Conservation (phyloP, 768 basidiomycete genomes). For the Amanita rimosa region DNA sequence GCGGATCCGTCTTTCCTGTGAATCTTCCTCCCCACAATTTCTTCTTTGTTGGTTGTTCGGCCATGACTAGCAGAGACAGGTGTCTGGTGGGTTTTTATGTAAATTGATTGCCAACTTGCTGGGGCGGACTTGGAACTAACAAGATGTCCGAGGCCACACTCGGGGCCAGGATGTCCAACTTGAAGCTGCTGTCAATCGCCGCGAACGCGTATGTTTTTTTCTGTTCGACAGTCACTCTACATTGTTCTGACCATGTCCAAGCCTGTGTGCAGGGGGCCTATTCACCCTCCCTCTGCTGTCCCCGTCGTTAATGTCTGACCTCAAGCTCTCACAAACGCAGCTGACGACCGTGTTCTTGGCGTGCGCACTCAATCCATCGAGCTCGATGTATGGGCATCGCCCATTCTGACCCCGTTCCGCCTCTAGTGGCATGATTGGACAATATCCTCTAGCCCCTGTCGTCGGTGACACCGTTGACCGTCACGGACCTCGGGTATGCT, state of each 20-base stretch:
- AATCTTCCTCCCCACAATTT: constrained; percentile 88
- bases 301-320: constrained; percentile 43
- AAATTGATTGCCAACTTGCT: not conserved
- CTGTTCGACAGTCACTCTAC: not conserved
- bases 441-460: constrained; percentile 65
- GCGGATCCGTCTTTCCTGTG: constrained; percentile 80
- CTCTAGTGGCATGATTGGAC: constrained; percentile 67
- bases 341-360: constrained; percentile 68
- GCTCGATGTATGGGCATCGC: no score
- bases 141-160: not conserved
- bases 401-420: constrained; percentile 5
- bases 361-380: constrained; percentile 30
- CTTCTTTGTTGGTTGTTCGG: constrained; percentile 37
- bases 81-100: not conserved
- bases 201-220: constrained; percentile 39
- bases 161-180: not conserved
- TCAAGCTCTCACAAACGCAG: constrained; percentile 65
- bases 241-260: constrained; percentile 15
- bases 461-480: constrained; percentile 60
- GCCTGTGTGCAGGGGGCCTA: constrained; percentile 70
- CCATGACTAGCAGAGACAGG: constrained; percentile 15
- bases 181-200: constrained; percentile 44
- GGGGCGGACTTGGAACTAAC: not conserved
- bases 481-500: constrained; percentile 59
- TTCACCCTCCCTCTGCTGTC: constrained; percentile 73